phyloP scores from a whole-genome alignment of 257 asterid species.

The Ballota nigra region DNA sequence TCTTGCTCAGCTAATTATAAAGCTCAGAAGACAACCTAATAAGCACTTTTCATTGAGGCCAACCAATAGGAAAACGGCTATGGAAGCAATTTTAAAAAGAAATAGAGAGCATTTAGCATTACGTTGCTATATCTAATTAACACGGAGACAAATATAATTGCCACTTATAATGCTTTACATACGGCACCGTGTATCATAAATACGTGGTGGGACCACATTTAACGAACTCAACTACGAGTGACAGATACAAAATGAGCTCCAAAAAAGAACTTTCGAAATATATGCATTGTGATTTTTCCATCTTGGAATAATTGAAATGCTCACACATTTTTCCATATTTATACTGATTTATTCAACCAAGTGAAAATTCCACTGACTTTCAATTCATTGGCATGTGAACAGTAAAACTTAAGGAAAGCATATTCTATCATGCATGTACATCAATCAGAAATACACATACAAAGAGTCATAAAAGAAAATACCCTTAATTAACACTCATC shows the following conservation, averaged over 20 bases:
- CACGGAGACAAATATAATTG: neutral
- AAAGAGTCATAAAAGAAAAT: neutral
- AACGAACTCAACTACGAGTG: neutral
- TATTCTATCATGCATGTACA: neutral
- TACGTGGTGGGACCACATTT: conserved; percentile 15
- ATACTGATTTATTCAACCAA: neutral
- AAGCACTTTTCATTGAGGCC: neutral
- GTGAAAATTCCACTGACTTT: neutral
- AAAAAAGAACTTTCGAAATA: no score
- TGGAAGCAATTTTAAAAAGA: no score
- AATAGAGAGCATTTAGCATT: no score
- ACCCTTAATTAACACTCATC: conserved; percentile 2
- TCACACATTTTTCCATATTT: neutral
- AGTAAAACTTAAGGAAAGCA: neutral
- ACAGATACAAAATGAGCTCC: no score
- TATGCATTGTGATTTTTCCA: conserved; percentile 5
- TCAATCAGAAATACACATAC: neutral
- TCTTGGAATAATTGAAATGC: neutral
- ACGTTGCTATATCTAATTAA: neutral
- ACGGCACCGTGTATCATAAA: neutral
- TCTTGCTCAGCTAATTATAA: neutral
- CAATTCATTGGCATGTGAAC: conserved; percentile 4
- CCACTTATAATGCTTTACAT: neutral
- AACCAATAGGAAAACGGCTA: no score
- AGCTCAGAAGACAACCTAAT: neutral